Conservation (phyloP, 2,329 filamentous ascomycete species). For the Aspergillus sp. region DNA sequence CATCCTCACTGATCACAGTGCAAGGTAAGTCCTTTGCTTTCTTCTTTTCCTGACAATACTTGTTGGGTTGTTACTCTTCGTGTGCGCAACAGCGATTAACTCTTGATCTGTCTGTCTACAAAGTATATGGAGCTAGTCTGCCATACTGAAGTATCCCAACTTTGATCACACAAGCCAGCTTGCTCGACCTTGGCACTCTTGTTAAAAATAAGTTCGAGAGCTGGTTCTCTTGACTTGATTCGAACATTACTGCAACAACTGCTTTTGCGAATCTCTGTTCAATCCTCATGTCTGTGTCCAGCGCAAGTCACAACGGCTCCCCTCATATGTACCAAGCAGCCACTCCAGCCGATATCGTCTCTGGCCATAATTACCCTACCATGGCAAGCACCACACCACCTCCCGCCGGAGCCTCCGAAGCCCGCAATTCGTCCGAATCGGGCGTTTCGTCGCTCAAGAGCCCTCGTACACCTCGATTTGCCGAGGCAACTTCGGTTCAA, state of each 20-base stretch:
- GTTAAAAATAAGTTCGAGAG: conserved; percentile 16
- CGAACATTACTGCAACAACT: conserved; percentile 1
- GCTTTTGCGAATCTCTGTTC: neutral
- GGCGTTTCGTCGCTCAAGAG: conserved; percentile 40
- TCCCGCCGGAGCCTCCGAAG: conserved; percentile 19
- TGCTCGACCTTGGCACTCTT: too few species aligned
- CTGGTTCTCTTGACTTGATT: conserved; percentile 28
- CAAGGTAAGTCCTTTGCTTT: too few species aligned
- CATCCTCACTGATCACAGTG: too few species aligned
- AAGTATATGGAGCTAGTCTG: too few species aligned
- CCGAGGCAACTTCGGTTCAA: conserved; percentile 60
- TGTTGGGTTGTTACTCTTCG: too few species aligned
- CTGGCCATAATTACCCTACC: conserved; percentile 26
- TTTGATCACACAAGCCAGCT: too few species aligned
- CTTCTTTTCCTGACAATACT: too few species aligned
- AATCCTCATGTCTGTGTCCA: conserved; percentile 18
- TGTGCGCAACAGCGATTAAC: too few species aligned
- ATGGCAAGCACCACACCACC: conserved; percentile 15
- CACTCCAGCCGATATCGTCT: conserved; percentile 35
- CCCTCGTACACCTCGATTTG: conserved; percentile 58
- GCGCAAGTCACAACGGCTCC: conserved; percentile 20
- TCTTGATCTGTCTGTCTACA: too few species aligned
- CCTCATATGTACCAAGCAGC: conserved; percentile 31
- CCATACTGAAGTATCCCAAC: too few species aligned
- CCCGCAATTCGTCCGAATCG: conserved; percentile 27